These are phyloP conservation scores for Suillus hirtellus DNA, from an alignment of 768 basidiomycete genomes.

Conservation along the genomic window DNA sequence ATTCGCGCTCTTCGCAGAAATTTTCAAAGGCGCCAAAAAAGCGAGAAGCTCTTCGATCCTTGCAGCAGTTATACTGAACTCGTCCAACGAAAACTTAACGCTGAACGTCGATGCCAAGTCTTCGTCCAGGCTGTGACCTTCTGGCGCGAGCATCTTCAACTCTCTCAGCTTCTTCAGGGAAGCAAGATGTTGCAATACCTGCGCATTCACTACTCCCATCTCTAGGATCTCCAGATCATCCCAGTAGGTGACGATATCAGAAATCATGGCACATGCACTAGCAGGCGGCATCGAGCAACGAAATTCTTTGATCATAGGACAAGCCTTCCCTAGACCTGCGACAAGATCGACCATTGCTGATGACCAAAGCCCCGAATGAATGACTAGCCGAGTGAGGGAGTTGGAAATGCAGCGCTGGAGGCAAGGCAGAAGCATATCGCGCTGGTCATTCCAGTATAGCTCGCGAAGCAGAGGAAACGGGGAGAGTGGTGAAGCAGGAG, in stretches of 20 bases:
- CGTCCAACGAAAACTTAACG: conserved; percentile 2
- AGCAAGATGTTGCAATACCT: conserved; percentile 1
- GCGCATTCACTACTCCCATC: not conserved
- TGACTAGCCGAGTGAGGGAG: not conserved
- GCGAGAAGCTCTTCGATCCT: not conserved
- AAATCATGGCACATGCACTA: not conserved
- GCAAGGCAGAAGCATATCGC: not conserved
- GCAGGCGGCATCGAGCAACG: not conserved
- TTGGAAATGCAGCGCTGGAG: not conserved
- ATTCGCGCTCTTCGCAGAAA: not conserved
- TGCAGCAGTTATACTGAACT: not conserved
- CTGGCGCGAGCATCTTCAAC: not conserved
- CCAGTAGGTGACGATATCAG: not conserved
- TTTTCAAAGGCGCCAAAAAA: not conserved
- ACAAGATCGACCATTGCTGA: not conserved
- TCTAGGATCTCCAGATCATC: not conserved
- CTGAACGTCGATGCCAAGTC: not conserved
- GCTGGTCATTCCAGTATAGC: not conserved
- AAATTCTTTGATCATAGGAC: not conserved
- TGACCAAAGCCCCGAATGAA: not conserved
- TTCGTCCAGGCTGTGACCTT: not conserved
- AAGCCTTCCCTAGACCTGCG: not conserved
- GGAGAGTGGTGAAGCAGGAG: not conserved
- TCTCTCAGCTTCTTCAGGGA: not conserved
- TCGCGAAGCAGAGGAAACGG: not conserved